Conservation (phyloP, 768 basidiomycete genomes). For the Leccinum incarnatum region DNA sequence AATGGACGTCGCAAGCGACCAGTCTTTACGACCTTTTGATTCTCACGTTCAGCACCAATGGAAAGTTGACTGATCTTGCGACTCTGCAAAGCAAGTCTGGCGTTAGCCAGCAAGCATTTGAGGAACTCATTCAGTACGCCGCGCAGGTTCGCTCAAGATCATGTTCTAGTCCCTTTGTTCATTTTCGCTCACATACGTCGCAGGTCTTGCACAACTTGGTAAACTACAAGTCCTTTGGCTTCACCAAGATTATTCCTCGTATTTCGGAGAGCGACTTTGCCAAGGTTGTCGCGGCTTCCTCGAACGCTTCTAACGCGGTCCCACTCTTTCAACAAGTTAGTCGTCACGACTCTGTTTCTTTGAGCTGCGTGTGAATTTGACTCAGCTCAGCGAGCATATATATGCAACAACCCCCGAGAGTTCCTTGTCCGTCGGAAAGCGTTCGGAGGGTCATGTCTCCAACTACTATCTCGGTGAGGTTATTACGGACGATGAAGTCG, state of each 20-base stretch:
- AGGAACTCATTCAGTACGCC: conserved; percentile 67
- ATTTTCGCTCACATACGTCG: background rate
- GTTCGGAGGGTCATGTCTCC: conserved; percentile 69
- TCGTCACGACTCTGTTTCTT: background rate
- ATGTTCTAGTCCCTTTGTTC: background rate
- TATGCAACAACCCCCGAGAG: conserved; percentile 65
- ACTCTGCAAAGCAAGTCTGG: conserved; percentile 52
- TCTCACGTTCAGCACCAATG: conserved; percentile 60
- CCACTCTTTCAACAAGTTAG: conserved; percentile 63
- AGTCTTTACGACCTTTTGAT: conserved; percentile 72
- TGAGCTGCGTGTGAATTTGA: conserved; percentile 3
- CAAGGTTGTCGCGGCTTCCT: conserved; percentile 58
- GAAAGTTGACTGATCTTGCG: conserved; percentile 54
- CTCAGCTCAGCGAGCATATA: conserved; percentile 70
- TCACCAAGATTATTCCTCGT: conserved; percentile 83
- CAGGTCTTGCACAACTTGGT: conserved; percentile 44
- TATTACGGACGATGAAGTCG: conserved; percentile 75
- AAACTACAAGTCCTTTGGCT: conserved; percentile 82
- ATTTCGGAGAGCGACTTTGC: conserved; percentile 59
- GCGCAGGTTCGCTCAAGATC: conserved; percentile 50
- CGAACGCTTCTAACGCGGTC: conserved; percentile 51
- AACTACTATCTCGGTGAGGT: conserved; percentile 82
- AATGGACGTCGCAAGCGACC: conserved; percentile 74
- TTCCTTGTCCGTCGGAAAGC: conserved; percentile 77
- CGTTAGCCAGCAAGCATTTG: conserved; percentile 60